phyloP scores from a whole-genome alignment of 257 asterid genomes.

The Forsythia viridissima region DNA sequence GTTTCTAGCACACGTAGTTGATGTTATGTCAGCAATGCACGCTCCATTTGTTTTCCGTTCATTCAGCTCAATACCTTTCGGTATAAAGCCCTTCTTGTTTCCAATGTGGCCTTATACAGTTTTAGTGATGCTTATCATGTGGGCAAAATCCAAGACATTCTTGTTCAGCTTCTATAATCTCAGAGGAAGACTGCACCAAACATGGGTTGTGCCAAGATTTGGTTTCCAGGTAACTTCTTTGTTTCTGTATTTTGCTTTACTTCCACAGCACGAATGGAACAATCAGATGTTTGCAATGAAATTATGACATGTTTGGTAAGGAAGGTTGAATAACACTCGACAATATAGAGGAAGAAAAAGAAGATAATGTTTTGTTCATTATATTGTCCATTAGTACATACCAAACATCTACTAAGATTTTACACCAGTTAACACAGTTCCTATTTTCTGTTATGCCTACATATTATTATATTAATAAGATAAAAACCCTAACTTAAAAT shows the following conservation, averaged over 20 bases:
- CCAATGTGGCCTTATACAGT: slow-evolving; percentile 74
- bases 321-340: too few species aligned
- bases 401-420: neutral
- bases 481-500: neutral
- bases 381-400: neutral
- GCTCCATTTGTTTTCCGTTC: slow-evolving; percentile 71
- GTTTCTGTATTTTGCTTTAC: neutral
- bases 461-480: neutral
- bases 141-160: slow-evolving; percentile 84
- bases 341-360: too few species aligned
- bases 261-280: neutral
- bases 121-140: slow-evolving; percentile 65
- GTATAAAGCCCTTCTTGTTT: slow-evolving; percentile 60
- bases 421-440: neutral
- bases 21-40: slow-evolving; percentile 74
- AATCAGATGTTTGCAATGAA: neutral
- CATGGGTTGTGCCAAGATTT: slow-evolving; percentile 87
- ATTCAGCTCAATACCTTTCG: slow-evolving; percentile 76
- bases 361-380: too few species aligned
- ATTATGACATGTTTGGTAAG: too few species aligned
- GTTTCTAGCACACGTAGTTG: slow-evolving; percentile 88
- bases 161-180: slow-evolving; percentile 69
- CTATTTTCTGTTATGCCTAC: slow-evolving; percentile 1
- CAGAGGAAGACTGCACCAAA: slow-evolving; percentile 70
- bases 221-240: slow-evolving; percentile 75